These are phyloP conservation scores for Leccinum barrowsii DNA, from an alignment of 768 basidiomycete species.

Conservation along the genomic window DNA sequence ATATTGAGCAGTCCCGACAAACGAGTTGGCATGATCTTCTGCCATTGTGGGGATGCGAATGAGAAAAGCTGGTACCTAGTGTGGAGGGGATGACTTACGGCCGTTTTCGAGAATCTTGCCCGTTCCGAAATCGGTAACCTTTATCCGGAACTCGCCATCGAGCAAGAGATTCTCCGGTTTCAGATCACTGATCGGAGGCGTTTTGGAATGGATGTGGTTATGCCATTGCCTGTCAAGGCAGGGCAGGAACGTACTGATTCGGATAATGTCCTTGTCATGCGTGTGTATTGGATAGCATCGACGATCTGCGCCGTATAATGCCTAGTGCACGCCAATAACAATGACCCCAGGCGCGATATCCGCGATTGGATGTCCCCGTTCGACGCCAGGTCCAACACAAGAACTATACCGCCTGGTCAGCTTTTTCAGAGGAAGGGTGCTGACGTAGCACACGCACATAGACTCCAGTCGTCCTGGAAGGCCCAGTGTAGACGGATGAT, in stretches of 20 bases:
- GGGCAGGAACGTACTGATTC: constrained; percentile 48
- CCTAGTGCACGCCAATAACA: constrained; percentile 70
- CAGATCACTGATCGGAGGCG: constrained; percentile 49
- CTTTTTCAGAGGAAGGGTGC: background rate
- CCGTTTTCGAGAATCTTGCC: constrained; percentile 67
- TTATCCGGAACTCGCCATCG: constrained; percentile 85
- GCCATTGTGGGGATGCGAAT: constrained; percentile 17
- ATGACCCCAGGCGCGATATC: constrained; percentile 75
- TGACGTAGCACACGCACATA: constrained; percentile 56
- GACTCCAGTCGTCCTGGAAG: constrained; percentile 79
- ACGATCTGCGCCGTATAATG: constrained; percentile 90
- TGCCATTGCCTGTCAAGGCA: constrained; percentile 6
- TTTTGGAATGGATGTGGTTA: constrained; percentile 4
- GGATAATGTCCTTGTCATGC: constrained; percentile 86
- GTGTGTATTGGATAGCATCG: constrained; percentile 82
- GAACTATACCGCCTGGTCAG: constrained; percentile 46
- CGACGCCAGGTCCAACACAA: constrained; percentile 70
- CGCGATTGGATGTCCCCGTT: constrained; percentile 78
- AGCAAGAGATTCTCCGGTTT: constrained; percentile 89
- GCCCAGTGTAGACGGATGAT: constrained; percentile 79
- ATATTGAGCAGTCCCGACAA: constrained; percentile 90
- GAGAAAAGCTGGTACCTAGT: background rate
- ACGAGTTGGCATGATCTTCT: constrained; percentile 62
- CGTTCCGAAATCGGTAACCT: constrained; percentile 95
- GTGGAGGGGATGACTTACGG: constrained; percentile 35